Evolutionary conservation across 768 basidiomycete genomes (phyloP).

Genomic region (Pluteus cervinus): DNA sequence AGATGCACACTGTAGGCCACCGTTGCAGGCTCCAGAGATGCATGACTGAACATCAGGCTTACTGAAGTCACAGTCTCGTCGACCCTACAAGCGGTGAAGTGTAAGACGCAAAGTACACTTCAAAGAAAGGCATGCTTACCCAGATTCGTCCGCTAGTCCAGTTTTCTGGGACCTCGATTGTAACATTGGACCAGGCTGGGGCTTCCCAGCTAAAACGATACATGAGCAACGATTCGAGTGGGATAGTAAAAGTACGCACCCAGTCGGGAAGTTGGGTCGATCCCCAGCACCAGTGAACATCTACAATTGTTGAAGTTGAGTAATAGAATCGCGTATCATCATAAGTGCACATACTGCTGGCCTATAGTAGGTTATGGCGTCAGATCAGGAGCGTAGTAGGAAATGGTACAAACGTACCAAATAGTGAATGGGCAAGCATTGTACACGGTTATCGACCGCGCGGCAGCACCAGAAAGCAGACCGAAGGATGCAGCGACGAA

Average conservation of each 20-base stretch:
- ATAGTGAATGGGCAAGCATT: conserved; percentile 66
- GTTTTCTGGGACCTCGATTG: conserved; percentile 51
- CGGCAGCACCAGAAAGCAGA: conserved; percentile 29
- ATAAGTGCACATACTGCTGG: conserved; percentile 26
- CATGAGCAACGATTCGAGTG: conserved; percentile 1
- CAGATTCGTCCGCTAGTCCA: conserved; percentile 62
- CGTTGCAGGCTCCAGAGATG: conserved; percentile 61
- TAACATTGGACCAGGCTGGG: conserved; percentile 26
- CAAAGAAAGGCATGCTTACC: conserved; percentile 21
- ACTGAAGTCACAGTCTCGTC: conserved; percentile 61
- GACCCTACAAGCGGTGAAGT: conserved; percentile 34
- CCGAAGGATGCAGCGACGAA: too few relatives aligned
- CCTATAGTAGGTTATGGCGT: conserved; percentile 20
- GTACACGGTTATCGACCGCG: conserved; percentile 52
- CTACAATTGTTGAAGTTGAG: conserved; percentile 27
- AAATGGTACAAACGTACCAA: conserved; percentile 36
- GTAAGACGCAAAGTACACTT: neutral
- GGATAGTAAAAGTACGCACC: conserved; percentile 28
- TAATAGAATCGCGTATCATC: neutral
- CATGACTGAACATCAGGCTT: conserved; percentile 56
- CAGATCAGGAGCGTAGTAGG: neutral
- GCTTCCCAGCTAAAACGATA: conserved; percentile 37
- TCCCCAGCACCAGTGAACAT: conserved; percentile 56
- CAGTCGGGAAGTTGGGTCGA: conserved; percentile 40
- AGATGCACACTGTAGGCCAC: conserved; percentile 56